Base-by-base conservation (phyloP, 441 rosid genomes). In the Pelargonium cotyledonis region DNA sequence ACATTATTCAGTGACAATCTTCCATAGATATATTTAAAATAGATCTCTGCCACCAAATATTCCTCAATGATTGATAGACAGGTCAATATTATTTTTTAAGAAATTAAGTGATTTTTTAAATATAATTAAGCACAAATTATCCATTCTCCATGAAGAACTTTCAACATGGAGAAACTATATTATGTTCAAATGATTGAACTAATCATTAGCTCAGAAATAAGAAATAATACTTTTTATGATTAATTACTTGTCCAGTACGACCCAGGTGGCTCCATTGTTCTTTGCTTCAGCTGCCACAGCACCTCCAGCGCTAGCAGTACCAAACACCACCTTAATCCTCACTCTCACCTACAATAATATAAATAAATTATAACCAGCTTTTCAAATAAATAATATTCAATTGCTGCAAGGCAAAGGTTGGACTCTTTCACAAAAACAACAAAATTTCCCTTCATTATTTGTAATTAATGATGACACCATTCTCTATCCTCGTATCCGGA, bases 181-280 rank as follows among this genome's bases (percentile, higher is more conserved):
- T 8, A n/a, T 31, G 16, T n/a, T 23, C 53, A 46, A 10, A 46
- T 46, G 53, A 46, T 46, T 46, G 14, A 46, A 46, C 53, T 46
- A 46, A 46, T 65, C 57, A 70, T 70, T 65, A 77, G 81, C 61
- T 79, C 55, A 75, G 84, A 83, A 83, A 81, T 66, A 76, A 80
- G 89, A 83, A 85, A 82, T 69, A 87, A 83, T 84, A 85, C 89
- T 65, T 84, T 84, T 80, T 77, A 80, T 74, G 80, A 71, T 72
- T 77, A 83, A 82, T 88, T 88, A 88, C 93, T 86, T 88, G 89
- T 88, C 89, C 90, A 88, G 78, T 78, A 88, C 72, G 81, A 88
- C 85, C 93, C 93, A 88, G 83, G 78, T 85, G 86, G 89, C 85
- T 65, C 83, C 83, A 15, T 70, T 78, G 69, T 43, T 73, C 77